Evolutionary conservation across 495 filamentous ascomycete species (phyloP).

Genomic region (Aspergillus egyptiacus): DNA sequence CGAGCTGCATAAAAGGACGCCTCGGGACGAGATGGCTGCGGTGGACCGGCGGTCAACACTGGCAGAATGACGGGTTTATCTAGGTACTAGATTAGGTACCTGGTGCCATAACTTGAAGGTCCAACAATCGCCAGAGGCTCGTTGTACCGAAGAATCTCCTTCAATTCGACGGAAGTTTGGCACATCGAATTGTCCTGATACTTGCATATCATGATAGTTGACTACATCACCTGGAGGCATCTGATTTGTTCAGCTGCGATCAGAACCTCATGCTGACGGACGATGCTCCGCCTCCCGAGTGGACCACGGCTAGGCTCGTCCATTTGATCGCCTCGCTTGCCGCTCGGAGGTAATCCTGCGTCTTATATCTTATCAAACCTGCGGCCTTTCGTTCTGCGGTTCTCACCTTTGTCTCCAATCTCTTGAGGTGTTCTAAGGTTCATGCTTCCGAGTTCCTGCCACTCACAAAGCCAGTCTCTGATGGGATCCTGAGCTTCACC

Average conservation of each 20-base stretch:
- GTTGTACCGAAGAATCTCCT: too few species aligned
- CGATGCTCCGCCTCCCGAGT: slow-evolving; percentile 18
- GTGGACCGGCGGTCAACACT: too few species aligned
- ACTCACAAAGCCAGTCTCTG: slow-evolving; percentile 11
- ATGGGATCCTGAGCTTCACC: slow-evolving; percentile 31
- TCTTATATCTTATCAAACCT: slow-evolving; percentile 2
- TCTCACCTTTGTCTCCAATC: slow-evolving; percentile 5
- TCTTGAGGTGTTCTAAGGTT: slow-evolving; percentile 5
- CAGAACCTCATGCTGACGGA: too few species aligned
- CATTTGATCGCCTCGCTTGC: slow-evolving; percentile 1
- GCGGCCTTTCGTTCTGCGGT: slow-evolving; percentile 7
- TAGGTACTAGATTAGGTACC: too few species aligned
- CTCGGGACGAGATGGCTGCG: too few species aligned
- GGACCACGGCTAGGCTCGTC: slow-evolving; percentile 9
- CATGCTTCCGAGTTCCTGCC: slow-evolving; percentile 23
- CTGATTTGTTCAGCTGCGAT: slow-evolving; percentile 3
- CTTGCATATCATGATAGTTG: background rate
- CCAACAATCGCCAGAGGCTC: too few species aligned
- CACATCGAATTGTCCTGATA: background rate
- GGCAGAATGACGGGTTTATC: too few species aligned
- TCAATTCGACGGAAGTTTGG: too few species aligned
- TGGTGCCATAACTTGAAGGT: too few species aligned
- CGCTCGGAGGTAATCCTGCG: background rate
- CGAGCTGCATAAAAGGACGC: too few species aligned
- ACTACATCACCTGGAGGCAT: background rate